phyloP scores from a whole-genome alignment of 306 rosid genomes.

The Abrus pulchellus region DNA sequence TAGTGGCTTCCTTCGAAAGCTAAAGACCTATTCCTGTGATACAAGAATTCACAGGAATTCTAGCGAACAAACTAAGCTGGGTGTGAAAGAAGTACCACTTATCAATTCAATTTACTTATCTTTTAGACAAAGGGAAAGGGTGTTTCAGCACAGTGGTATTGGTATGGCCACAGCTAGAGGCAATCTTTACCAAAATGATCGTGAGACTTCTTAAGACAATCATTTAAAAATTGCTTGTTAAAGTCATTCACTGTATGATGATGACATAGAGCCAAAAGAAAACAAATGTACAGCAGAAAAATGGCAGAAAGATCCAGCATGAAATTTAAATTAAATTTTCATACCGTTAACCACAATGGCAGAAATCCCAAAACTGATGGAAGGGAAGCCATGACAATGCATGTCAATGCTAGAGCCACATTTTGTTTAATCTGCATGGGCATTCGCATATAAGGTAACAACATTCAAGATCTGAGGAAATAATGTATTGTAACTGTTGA shows the following conservation, averaged over 20 bases:
- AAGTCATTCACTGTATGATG: conserved; percentile 10
- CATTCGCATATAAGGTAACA: conserved; percentile 43
- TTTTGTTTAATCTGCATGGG: conserved; percentile 88
- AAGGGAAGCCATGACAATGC: conserved; percentile 87
- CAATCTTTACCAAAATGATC: conserved; percentile 19
- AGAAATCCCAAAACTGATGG: conserved; percentile 94
- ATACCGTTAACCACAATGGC: conserved; percentile 96
- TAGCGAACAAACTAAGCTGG: neutral
- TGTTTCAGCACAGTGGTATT: neutral
- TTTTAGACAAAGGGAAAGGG: too few relatives aligned
- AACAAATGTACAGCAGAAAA: conserved; percentile 26
- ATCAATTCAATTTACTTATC: too few relatives aligned
- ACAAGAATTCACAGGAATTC: neutral
- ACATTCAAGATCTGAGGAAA: conserved; percentile 32
- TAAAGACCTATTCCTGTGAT: neutral
- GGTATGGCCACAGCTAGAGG: neutral
- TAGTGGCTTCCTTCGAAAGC: conserved; percentile 3
- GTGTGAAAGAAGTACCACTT: too few relatives aligned
- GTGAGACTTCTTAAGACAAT: conserved; percentile 18
- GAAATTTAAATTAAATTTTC: conserved; percentile 47
- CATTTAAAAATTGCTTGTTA: neutral
- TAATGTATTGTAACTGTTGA: conserved; percentile 8
- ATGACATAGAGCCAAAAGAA: conserved; percentile 21
- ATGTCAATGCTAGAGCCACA: conserved; percentile 84
- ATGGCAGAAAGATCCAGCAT: conserved; percentile 11